A percentile compares a stretch with the other conserved stretches of the same genome.
These are phyloP conservation scores for Bryum argenteum DNA, from an alignment of 225 moss, liverwort and hornwort species.

Conservation along the genomic window DNA sequence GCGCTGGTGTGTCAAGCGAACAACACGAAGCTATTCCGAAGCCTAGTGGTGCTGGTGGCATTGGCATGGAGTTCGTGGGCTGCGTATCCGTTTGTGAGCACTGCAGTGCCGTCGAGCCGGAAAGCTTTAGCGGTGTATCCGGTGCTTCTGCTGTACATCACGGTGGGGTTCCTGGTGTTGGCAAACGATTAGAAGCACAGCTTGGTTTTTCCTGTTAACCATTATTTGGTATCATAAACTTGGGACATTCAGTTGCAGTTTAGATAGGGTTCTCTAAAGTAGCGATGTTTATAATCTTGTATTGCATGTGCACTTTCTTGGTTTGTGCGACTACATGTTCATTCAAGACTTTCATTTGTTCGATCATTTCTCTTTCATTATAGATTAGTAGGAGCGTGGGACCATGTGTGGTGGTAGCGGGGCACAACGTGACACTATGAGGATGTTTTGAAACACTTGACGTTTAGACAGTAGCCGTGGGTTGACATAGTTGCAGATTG, in stretches of 20 bases:
- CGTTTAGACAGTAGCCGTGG: too few relatives aligned
- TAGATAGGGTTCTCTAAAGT: slow-evolving; percentile 6
- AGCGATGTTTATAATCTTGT: slow-evolving; percentile 27
- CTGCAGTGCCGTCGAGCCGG: slow-evolving; percentile 83
- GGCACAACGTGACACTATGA: too few relatives aligned
- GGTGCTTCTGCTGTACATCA: slow-evolving; percentile 93
- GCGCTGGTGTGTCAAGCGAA: slow-evolving; percentile 78
- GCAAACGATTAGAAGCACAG: slow-evolving; percentile 69
- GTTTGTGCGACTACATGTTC: background rate
- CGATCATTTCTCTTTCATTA: too few relatives aligned
- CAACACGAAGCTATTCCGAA: slow-evolving; percentile 75
- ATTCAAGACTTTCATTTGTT: background rate
- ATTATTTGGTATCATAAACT: slow-evolving; percentile 20
- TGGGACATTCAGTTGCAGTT: slow-evolving; percentile 30
- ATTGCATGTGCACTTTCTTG: slow-evolving; percentile 11
- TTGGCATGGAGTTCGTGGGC: slow-evolving; percentile 99
- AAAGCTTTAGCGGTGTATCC: slow-evolving; percentile 94
- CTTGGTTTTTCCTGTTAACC: slow-evolving; percentile 7
- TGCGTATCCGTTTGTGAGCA: slow-evolving; percentile 98
- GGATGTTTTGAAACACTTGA: too few relatives aligned
- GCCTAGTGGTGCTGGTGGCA: slow-evolving; percentile 78
- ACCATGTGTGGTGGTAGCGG: too few relatives aligned
- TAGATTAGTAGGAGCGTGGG: too few relatives aligned
- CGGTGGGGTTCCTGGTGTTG: slow-evolving; percentile 89
- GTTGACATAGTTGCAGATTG: too few relatives aligned